Base-by-base conservation (phyloP, 768 basidiomycete genomes). In the Pulveroboletus sp. region DNA sequence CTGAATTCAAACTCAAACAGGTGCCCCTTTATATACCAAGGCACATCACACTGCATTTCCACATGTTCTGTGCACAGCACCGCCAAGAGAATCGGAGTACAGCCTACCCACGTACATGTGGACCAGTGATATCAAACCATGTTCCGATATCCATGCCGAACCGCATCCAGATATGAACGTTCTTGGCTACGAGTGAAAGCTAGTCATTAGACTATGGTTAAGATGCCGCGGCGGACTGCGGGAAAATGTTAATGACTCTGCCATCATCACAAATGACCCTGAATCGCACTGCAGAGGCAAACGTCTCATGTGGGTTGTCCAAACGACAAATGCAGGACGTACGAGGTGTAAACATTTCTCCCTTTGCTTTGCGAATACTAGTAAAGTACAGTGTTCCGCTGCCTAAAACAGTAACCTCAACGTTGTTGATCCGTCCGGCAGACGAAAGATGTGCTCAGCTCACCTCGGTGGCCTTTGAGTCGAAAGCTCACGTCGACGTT, bases 311-410 rank as follows among this genome's bases (percentile, higher is more conserved):
- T 31, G 12, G 14, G 27, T 17, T 3, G 8, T 24, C 35, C 12
- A 5, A 21, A 37, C 14, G 11, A 26, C 48, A 41, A 41, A 38
- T 12, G 5, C 17, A 33, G 5, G 21, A 48, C 43, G 54, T 65
- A 91, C 86, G 61, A 4, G 84, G 82, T 31, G 77, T 81, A 63
- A 86, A 90, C 1, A 77, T 78, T 36, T 77, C 69, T 8, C 86
- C 87, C 60, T 89, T 90, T 14, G 76, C 80, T 69, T 81, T 84
- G 38, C 89, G 77, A 49, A 91, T 84, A 63, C 86, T 89, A 3
- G 88, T 90, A 64, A 90, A 91, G 61, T 91, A 90, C 2, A 90
- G 65, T 15, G 86, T 91, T 6, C 89, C 89, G 17, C 81, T 74
- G 18, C 79, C 87, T 89, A 21, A 21, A 21, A 50, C 6, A 24